These are phyloP conservation scores for Xylariaceae sp. DNA, from an alignment of 2,329 filamentous ascomycete genomes.

Conservation along the genomic window DNA sequence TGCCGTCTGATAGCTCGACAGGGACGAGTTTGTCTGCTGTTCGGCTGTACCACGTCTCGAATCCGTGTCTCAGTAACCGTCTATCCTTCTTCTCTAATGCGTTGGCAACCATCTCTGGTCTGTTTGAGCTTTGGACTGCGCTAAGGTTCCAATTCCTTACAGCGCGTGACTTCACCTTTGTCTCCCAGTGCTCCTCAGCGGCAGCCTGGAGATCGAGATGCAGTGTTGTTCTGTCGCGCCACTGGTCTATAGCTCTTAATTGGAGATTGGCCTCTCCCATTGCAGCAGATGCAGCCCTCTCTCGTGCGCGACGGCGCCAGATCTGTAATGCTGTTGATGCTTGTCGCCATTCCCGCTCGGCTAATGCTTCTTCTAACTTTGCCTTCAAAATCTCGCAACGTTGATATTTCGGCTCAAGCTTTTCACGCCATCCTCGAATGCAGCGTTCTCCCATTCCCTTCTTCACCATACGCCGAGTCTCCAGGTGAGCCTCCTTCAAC, in stretches of 20 bases:
- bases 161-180: conserved; percentile 19
- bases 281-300: conserved; percentile 17
- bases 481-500: conserved; percentile 30
- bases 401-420: conserved; percentile 24
- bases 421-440: conserved; percentile 27
- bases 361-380: conserved; percentile 20
- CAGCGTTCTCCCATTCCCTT: conserved; percentile 31
- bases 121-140: conserved; percentile 27
- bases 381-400: conserved; percentile 25
- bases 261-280: conserved; percentile 21
- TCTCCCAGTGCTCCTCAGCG: conserved; percentile 24
- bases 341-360: conserved; percentile 23
- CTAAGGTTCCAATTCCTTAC: conserved; percentile 31
- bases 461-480: conserved; percentile 32
- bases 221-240: conserved; percentile 21
- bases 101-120: conserved; percentile 28
- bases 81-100: conserved; percentile 30
- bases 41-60: conserved; percentile 29
- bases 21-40: conserved; percentile 28
- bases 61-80: conserved; percentile 23
- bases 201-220: conserved; percentile 19
- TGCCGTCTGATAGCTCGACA: conserved; percentile 22
- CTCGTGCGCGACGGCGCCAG: conserved; percentile 26
- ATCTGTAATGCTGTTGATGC: conserved; percentile 18
- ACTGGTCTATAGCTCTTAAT: conserved; percentile 23